Evolutionary conservation across 2,329 filamentous ascomycete species (phyloP), one percentile per base, ranked within the genome.

Genomic region (Aspergillus ochraceus): DNA sequence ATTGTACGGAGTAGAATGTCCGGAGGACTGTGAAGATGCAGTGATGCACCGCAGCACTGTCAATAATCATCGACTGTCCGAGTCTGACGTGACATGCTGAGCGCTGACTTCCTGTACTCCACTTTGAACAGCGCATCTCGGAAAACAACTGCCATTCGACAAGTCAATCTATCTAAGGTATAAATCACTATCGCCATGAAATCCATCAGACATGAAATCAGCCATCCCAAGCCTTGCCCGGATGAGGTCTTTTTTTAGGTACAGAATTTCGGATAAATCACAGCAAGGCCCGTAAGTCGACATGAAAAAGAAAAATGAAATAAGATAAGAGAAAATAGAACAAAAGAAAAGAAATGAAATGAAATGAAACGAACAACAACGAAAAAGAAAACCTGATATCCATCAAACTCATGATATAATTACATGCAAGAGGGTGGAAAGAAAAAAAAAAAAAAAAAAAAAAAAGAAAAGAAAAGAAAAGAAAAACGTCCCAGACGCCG

Each of bases 391-490:
- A 64, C 47, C 54, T 49, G 56, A 54, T 59, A 64, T 70, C 66
- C 70, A 73, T 74, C 67, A 69, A 68, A 63, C 69, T 72, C 71
- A 70, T 72, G 59, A 71, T 70, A 71, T 72, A 39, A 36, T 42
- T 42, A 42, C 36, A 42, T 42, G 17, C 17, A 42, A 42, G n/a
- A n/a, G n/a, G n/a, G n/a, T n/a, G n/a, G n/a, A 42, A 67, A 64
- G 60, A 71, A 70, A 66, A 61, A 50, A 22, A 59, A 66, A 59
- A n/a, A 42, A 42, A 67, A 64, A 60, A 71, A 70, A 66, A 61
- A 50, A 22, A 59, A 66, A 59, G 60, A 68, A 63, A 24, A 50
- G 29, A 20, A 10, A 29, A 49, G 3, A 62, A 59, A 64, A 63
- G 26, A 29, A 60, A 60, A 58, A 57, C 42, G 42, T 29, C 49